phyloP scores from a whole-genome alignment of 768 basidiomycete species.

The Russula brevipes region DNA sequence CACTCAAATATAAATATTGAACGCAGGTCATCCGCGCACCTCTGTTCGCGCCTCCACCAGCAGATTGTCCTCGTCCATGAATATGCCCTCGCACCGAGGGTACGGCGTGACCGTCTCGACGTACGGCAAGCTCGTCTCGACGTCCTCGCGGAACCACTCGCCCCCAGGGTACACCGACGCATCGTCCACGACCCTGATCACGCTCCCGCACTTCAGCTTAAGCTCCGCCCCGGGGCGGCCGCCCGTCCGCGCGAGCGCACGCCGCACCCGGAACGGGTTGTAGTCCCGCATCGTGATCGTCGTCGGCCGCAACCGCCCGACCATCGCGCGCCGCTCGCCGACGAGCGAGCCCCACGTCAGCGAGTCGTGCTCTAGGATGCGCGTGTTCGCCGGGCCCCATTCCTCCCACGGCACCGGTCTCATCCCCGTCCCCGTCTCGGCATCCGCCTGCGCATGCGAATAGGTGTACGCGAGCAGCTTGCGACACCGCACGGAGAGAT shows the following conservation, averaged over 20 bases:
- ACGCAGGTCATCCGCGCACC: background rate
- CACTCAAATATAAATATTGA: background rate
- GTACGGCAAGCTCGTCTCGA: conserved; percentile 2
- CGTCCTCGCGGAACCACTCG: background rate
- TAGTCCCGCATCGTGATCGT: conserved; percentile 11
- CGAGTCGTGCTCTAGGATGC: conserved; percentile 10
- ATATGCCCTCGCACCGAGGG: conserved; percentile 3
- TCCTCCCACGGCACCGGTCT: background rate
- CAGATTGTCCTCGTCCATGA: conserved; percentile 13
- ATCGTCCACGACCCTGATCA: background rate
- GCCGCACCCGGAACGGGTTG: conserved; percentile 7
- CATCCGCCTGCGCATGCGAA: no score
- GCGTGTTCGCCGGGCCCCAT: conserved; percentile 4
- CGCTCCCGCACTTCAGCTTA: background rate
- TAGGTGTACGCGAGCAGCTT: background rate
- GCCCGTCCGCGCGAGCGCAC: background rate
- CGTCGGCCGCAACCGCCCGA: background rate
- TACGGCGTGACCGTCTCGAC: conserved; percentile 15
- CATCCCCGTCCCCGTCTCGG: no score
- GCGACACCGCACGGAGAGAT: conserved; percentile 13
- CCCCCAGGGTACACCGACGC: background rate
- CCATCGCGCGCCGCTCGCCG: conserved; percentile 15
- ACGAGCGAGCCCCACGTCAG: conserved; percentile 15
- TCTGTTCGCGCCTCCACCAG: conserved; percentile 9
- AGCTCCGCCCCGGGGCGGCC: background rate